Evolutionary conservation across 2,329 filamentous ascomycete genomes (phyloP).

Genomic region (Diaporthe citrichinensis): DNA sequence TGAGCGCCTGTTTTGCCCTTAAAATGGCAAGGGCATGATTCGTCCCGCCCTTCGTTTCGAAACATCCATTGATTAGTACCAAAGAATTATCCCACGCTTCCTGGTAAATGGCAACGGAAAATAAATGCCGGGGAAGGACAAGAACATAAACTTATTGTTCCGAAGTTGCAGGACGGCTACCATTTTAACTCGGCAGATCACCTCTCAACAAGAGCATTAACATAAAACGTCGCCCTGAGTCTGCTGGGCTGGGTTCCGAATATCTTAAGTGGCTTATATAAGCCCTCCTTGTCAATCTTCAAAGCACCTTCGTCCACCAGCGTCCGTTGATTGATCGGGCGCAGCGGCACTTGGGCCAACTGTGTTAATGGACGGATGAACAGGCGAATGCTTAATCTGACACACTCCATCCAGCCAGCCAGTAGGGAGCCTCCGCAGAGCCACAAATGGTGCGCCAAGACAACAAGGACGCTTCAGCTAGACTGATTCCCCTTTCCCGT

Average conservation of each 20-base stretch:
- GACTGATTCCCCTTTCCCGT: background rate
- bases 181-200: background rate
- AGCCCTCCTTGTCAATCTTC: background rate
- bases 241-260: background rate
- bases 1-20: background rate
- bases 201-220: background rate
- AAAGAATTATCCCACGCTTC: background rate
- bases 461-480: constrained; percentile 7
- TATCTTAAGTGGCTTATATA: background rate
- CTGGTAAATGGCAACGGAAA: background rate
- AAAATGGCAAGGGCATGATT: background rate
- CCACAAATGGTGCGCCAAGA: constrained; percentile 10
- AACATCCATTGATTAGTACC: background rate
- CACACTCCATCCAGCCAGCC: background rate
- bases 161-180: constrained; percentile 1
- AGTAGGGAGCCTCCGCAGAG: background rate
- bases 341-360: background rate
- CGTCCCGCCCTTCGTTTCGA: background rate
- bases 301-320: background rate
- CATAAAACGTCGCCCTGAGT: constrained; percentile 3
- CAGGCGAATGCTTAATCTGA: constrained; percentile 14
- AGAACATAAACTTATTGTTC: background rate
- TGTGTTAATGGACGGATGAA: background rate
- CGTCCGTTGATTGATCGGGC: background rate
- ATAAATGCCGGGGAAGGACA: background rate